Conservation (phyloP, 345 rosid species). For the Xanthoceras sorbifolium region DNA sequence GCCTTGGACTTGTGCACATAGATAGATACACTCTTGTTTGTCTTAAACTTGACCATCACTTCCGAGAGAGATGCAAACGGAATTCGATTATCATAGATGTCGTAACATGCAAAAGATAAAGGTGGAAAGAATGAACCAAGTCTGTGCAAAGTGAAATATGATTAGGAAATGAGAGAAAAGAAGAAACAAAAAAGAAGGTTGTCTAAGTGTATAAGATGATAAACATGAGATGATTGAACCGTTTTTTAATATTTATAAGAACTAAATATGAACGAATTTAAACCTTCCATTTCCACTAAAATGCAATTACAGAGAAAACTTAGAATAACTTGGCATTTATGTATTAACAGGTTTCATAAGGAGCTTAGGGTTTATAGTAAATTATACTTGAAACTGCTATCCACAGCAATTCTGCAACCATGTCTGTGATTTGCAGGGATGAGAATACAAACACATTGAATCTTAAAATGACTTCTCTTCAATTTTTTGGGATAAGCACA, state of each 20-base stretch:
- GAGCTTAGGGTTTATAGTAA: background rate
- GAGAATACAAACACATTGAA: too few relatives aligned
- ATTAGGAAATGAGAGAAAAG: background rate
- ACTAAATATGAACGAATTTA: background rate
- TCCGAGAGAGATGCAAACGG: conserved; percentile 41
- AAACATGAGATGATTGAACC: background rate
- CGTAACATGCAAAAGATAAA: conserved; percentile 47
- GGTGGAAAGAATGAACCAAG: conserved; percentile 54
- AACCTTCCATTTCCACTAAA: background rate
- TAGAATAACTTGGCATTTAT: background rate
- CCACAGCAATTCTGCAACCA: background rate
- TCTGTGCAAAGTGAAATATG: conserved; percentile 34
- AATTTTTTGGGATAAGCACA: background rate
- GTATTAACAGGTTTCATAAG: background rate
- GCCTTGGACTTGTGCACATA: conserved; percentile 34
- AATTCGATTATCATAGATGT: conserved; percentile 45
- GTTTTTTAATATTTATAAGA: background rate
- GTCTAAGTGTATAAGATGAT: background rate
- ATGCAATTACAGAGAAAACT: too few relatives aligned
- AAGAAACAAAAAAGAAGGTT: too few relatives aligned
- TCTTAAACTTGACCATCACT: conserved; percentile 36
- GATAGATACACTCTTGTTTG: conserved; percentile 13
- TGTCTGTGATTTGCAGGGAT: background rate
- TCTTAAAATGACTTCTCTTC: background rate
- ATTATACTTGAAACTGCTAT: background rate